Evolutionary conservation across 805 yeast genomes (phyloP), one percentile per base, ranked within the genome.

Genomic region (Candida vaughaniae): DNA sequence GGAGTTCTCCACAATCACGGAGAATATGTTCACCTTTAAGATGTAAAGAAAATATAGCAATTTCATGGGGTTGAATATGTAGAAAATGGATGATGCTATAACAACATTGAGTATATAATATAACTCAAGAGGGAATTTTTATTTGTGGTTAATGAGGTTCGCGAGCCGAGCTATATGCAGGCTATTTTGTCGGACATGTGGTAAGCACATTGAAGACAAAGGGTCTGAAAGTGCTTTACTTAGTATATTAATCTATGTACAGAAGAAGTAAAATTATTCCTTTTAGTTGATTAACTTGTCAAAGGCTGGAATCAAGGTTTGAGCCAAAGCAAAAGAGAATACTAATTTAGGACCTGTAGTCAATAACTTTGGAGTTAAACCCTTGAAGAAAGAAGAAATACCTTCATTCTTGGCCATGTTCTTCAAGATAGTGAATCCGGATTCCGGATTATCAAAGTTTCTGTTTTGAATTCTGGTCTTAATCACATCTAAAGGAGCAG

Each of bases 311-410:
- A 93, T 93, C 71, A 93, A 78, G 27, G 96, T 77, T 71, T 91
- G 99, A 29, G 99, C 99, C 62, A 91, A 70, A 7, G 99, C 99
- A 59, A 91, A 91, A n/a, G 96, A 87, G 64, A 93, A 93, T 37
- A 93, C 99, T 55, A 93, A 78, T 71, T 93, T 93, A 38, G 99
- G 99, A 50, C 99, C 99, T 23, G 99, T 90, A 33, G 99, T 93
- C 63, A 93, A 77, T 57, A 93, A 77, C 68, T 93, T 93, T 44
- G 99, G 99, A 42, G 95, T 86, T 58, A 93, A 77, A 30, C 99
- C 99, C 71, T 91, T 91, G 78, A 93, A 91, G 71, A 91, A 93
- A 11, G 97, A 76, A 19, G 89, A 53, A 43, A 86, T 33, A 46
- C 98, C 99, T 71, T 93, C 99, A 58, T 85, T 87, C 62, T 80